phyloP scores from a whole-genome alignment of 129 eudicot species.

The Saussurea involucrata region DNA sequence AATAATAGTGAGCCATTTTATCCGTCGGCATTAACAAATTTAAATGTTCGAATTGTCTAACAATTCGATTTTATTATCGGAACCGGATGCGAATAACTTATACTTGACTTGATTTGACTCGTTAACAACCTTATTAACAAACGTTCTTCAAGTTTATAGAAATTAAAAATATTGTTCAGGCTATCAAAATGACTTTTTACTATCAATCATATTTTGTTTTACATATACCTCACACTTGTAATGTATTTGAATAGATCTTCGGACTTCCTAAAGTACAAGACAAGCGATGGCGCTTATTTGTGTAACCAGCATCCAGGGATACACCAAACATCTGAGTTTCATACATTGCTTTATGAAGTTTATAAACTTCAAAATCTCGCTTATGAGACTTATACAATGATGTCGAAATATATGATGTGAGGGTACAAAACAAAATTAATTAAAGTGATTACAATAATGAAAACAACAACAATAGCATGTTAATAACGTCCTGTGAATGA shows the following conservation, averaged over 20 bases:
- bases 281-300: not conserved
- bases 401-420: not conserved
- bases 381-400: not conserved
- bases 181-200: not conserved
- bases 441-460: too few relatives aligned
- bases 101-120: not conserved
- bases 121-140: too few relatives aligned
- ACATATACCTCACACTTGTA: not conserved
- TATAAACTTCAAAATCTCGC: not conserved
- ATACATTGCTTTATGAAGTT: not conserved
- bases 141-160: too few relatives aligned
- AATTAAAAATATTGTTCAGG: too few relatives aligned
- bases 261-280: not conserved
- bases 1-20: not conserved
- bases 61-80: not conserved
- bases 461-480: too few relatives aligned
- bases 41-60: not conserved
- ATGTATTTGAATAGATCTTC: not conserved
- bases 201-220: not conserved
- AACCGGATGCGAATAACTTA: not conserved
- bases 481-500: too few relatives aligned
- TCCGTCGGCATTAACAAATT: not conserved
- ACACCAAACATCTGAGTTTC: not conserved
- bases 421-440: not conserved
- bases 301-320: not conserved